Evolutionary conservation across 1,284 basidiomycete species (phyloP).

Genomic region (Fomitopsis pinicola): DNA sequence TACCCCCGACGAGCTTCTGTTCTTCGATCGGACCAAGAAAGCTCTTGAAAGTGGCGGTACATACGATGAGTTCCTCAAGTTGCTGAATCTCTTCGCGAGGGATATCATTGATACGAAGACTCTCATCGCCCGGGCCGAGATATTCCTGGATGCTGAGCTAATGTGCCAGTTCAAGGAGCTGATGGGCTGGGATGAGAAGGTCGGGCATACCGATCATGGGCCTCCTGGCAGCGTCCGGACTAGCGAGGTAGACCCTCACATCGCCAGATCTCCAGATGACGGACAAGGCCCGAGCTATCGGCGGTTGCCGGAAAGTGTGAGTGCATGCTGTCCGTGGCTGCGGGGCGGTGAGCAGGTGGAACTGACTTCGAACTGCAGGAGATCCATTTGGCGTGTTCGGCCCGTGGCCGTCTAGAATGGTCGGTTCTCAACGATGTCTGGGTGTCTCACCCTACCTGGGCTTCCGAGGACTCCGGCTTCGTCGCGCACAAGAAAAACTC

Average conservation of each 20-base stretch:
- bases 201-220: conserved; percentile 67
- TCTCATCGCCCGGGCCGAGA: conserved; percentile 76
- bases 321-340: conserved; percentile 27
- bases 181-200: conserved; percentile 72
- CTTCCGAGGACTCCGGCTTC: conserved; percentile 93
- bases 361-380: conserved; percentile 50
- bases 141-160: conserved; percentile 83
- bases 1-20: conserved; percentile 83
- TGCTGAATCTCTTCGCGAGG: conserved; percentile 77
- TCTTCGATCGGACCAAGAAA: conserved; percentile 91
- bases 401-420: conserved; percentile 92
- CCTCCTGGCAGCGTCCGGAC: conserved; percentile 74
- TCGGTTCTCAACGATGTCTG: conserved; percentile 96
- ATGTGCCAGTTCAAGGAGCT: conserved; percentile 86
- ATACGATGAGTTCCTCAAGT: conserved; percentile 83
- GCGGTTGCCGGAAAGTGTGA: conserved; percentile 79
- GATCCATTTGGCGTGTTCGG: conserved; percentile 87
- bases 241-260: conserved; percentile 61
- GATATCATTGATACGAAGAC: conserved; percentile 88
- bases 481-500: conserved; percentile 96
- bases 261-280: conserved; percentile 68
- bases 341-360: not conserved
- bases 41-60: conserved; percentile 68
- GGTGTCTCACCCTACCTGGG: conserved; percentile 98
- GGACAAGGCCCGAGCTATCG: conserved; percentile 89